Conservation (phyloP, 176 grass and related monocot genomes). For the Zoysia japonica region DNA sequence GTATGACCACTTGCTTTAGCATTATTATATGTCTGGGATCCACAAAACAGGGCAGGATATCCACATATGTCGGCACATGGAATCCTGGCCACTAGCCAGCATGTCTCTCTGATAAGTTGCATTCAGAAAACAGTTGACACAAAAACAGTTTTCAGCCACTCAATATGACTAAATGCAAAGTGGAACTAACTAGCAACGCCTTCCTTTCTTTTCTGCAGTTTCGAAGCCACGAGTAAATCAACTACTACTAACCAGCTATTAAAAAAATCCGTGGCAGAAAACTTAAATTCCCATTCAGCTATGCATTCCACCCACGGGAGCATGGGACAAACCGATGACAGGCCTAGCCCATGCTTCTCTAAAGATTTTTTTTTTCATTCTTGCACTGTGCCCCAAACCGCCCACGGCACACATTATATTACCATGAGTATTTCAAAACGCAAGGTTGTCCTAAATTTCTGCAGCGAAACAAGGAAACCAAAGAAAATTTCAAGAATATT, state of each 20-base stretch:
- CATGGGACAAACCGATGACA: conserved; percentile 7
- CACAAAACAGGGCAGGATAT: conserved; percentile 29
- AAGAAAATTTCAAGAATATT: neutral
- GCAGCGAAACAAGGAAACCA: neutral
- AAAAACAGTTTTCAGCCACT: neutral
- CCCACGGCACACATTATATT: neutral
- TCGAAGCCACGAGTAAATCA: neutral
- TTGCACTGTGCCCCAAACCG: neutral
- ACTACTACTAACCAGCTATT: neutral
- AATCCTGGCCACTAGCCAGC: neutral
- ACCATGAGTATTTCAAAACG: neutral
- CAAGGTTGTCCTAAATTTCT: neutral
- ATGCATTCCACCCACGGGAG: neutral
- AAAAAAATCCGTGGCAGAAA: neutral
- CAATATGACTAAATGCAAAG: neutral
- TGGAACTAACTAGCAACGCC: neutral
- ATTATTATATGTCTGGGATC: conserved; percentile 33
- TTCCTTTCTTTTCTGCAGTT: neutral
- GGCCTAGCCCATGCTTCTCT: neutral
- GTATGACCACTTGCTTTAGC: conserved; percentile 20
- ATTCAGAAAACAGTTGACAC: neutral
- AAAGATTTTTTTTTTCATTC: neutral
- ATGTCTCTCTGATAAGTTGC: neutral
- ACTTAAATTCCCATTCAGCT: neutral
- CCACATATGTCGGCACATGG: conserved; percentile 29